phyloP scores from a whole-genome alignment of 2,329 filamentous ascomycete genomes.

The Diaporthe citrichinensis region DNA sequence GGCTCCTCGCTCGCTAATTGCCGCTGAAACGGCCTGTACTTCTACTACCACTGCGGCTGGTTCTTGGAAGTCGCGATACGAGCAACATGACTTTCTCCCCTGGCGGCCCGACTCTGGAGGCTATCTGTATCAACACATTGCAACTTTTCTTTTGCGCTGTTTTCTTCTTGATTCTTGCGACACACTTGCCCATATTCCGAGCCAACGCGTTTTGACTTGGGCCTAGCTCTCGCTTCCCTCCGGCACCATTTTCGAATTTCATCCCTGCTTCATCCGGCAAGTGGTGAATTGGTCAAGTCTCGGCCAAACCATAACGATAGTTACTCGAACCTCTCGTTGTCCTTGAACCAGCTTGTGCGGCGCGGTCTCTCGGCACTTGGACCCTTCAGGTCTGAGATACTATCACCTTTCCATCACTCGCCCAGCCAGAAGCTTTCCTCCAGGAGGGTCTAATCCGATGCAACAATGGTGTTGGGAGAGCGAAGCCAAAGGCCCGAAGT shows the following conservation, averaged over 20 bases:
- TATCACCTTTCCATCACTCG: not conserved
- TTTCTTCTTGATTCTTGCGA: not conserved
- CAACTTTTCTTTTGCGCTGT: not conserved
- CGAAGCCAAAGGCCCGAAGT: not conserved
- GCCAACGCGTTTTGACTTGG: not conserved
- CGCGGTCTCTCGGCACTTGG: not conserved
- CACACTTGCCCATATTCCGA: not conserved
- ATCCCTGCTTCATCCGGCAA: not conserved
- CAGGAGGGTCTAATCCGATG: not conserved
- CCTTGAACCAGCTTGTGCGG: not conserved
- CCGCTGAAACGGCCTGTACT: slow-evolving; percentile 10
- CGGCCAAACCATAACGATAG: not conserved
- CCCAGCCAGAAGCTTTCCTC: not conserved
- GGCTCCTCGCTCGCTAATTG: not conserved
- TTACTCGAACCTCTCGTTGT: not conserved
- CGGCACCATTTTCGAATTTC: not conserved
- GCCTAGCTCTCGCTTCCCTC: not conserved
- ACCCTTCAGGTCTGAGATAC: not conserved
- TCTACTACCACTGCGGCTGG: not conserved
- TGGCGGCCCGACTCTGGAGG: not conserved
- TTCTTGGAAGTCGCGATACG: not conserved
- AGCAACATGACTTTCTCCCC: not conserved
- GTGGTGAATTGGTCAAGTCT: not conserved
- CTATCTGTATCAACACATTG: slow-evolving; percentile 1
- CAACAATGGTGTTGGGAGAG: not conserved